Percentiles rank a stretch among this genome's conserved stretches.
Conservation (phyloP, 208 protist species). For the Leishmania turanica region DNA sequence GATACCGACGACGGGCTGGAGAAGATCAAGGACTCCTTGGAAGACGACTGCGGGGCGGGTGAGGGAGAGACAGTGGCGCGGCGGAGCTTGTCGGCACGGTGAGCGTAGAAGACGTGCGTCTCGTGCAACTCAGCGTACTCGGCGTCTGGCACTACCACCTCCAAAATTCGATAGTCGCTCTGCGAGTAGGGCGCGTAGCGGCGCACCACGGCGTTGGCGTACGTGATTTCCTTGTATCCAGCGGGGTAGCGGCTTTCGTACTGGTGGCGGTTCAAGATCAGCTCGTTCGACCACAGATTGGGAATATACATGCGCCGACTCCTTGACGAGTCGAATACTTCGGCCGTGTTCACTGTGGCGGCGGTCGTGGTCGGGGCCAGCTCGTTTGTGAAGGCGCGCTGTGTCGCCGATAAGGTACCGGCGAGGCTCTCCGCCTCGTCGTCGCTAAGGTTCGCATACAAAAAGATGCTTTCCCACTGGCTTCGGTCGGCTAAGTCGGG, state of each 20-base stretch:
- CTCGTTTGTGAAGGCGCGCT: conserved; percentile 26
- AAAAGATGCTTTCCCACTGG: conserved; percentile 84
- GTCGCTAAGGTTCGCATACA: conserved; percentile 27
- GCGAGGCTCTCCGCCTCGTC: conserved; percentile 21
- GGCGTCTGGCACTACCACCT: conserved; percentile 59
- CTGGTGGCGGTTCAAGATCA: conserved; percentile 72
- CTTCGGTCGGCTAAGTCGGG: conserved; percentile 62
- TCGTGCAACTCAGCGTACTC: conserved; percentile 47
- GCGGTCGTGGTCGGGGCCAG: conserved; percentile 12
- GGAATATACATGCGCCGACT: conserved; percentile 37
- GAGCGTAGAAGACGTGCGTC: conserved; percentile 75
- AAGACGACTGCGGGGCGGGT: not conserved
- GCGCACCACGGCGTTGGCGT: conserved; percentile 72
- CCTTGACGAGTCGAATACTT: conserved; percentile 27
- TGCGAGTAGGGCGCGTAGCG: conserved; percentile 81
- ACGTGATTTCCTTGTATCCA: conserved; percentile 65
- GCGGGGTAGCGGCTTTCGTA: conserved; percentile 86
- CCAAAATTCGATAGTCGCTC: conserved; percentile 72
- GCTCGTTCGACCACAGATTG: conserved; percentile 68
- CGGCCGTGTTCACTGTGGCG: conserved; percentile 4
- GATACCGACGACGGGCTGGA: conserved; percentile 1
- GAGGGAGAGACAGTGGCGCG: conserved; percentile 52
- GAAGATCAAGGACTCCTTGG: conserved; percentile 22
- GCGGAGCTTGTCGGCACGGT: conserved; percentile 84
- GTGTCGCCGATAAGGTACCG: conserved; percentile 16